A percentile compares a stretch with the other conserved stretches of the same genome.
phyloP scores from a whole-genome alignment of 179 eudicot species.

The Beta corolliflora region DNA sequence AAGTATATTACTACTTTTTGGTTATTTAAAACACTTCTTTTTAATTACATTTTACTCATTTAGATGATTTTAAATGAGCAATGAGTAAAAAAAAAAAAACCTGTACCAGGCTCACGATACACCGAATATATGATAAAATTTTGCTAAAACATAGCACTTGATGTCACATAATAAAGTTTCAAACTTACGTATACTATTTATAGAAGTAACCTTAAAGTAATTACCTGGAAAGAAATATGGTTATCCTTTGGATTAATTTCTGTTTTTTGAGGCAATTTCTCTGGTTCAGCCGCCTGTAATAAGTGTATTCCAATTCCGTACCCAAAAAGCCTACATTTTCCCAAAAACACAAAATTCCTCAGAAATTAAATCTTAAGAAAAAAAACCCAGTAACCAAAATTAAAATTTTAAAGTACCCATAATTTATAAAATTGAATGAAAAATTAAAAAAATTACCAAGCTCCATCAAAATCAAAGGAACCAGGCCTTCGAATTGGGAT shows the following conservation, averaged over 20 bases:
- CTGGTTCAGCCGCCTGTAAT: constrained; percentile 71
- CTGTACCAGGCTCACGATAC: no score
- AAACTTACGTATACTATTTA: background rate
- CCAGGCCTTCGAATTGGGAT: constrained; percentile 72
- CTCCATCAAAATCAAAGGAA: constrained; percentile 82
- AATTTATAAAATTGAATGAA: background rate
- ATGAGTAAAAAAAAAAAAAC: no score
- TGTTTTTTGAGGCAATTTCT: constrained; percentile 58
- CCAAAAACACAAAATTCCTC: background rate
- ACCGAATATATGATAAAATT: no score
- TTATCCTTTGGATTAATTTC: constrained; percentile 86
- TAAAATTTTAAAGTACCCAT: background rate
- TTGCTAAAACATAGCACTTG: no score
- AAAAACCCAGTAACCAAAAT: background rate
- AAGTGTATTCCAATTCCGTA: constrained; percentile 87
- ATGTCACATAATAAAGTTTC: no score
- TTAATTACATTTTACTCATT: no score
- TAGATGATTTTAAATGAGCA: no score
- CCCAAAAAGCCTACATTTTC: constrained; percentile 62
- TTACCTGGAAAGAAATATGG: constrained; percentile 96
- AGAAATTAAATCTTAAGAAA: background rate
- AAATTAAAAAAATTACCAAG: constrained; percentile 53
- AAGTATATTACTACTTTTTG: no score
- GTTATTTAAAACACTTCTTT: no score
- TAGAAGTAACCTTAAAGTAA: background rate